Base-by-base conservation (phyloP, 2,329 filamentous ascomycete species). In the Thielaviopsis ethacetica region DNA sequence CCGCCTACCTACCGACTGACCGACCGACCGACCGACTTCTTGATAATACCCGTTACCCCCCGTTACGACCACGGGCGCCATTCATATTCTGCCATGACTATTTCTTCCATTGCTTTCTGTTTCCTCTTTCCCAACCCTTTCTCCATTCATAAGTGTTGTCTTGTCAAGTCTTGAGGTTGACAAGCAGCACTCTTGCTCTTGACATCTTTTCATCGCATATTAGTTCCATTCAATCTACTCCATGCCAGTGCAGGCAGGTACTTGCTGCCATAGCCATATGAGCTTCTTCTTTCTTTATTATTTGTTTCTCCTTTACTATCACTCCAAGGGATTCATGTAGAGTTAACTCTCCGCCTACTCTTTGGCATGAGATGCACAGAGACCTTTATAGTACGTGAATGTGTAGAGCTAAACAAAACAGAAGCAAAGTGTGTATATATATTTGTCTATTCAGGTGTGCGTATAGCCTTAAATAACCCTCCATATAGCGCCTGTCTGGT, bases 401-500 rank as follows among this genome's bases (percentile, higher is more conserved):
- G 17, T 44, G 38, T 44, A 44, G 38, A n/a, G 38, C 5, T 44
- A 15, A 15, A 44, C 13, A 4, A 44, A n/a, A 10, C 17, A n/a
- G 17, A 44, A 7, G 38, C 10, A 26, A 27, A n/a, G 34, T 44
- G 24, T 30, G n/a, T 52, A 41, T 38, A 38, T 41, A 41, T 54
- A 54, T 54, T 7, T 54, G 2, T 49, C 15, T 21, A 47, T 30
- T 30, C 27, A 21, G 5, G 19, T 21, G 21, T 26, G 47, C 17
- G 22, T 27, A 17, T 17, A 53, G 10, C 19, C 13, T 62, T 63
- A 72, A 30, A 71, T 59, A 21, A 63, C 70, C 63, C 76, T 69
- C 76, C 76, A 79, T 17, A 78, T 69, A 27, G 76, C 76, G 47
- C 75, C 75, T 13, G 73, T 73, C 60, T 67, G 70, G 10, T 41